Evolutionary conservation across 768 basidiomycete genomes (phyloP), one percentile per base, ranked within the genome.

Genomic region (Lanmaoa rubissima): DNA sequence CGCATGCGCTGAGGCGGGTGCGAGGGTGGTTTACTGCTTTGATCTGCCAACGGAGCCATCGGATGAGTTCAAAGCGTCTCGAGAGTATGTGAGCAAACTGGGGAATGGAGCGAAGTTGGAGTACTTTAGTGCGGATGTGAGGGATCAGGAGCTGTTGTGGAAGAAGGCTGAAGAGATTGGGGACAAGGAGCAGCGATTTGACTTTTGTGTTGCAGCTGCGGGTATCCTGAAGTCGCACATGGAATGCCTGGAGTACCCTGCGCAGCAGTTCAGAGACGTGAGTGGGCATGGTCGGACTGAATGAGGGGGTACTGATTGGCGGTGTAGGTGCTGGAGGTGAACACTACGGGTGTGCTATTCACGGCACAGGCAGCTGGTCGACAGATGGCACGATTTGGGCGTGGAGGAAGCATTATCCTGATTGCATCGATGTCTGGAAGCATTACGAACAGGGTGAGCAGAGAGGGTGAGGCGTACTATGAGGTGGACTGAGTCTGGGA

Each of bases 171-270:
- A 80, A 65, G 76, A 77, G 61, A 84, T 92, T 45, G 88, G 83
- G 1, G 78, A 87, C 56, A 76, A 73, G 61, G 90, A 92, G 59
- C 79, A 81, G 17, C 75, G 89, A 61, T 79, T 92, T 75, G 90
- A 93, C 66, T 78, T 86, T 16, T 89, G 87, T 62, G 70, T 92
- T 56, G 90, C 90, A 4, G 89, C 90, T 17, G 90, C 90, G 41
- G 91, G 90, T 21, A 81, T 92, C 51, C 66, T 88, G 66, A 82
- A 79, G 62, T 63, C 74, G 0, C 76, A 87, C 58, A 83, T 71
- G 32, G 82, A 83, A 54, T 88, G 87, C 61, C 68, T 90, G 69
- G 80, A 83, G 44, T 89, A 88, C 65, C 80, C 85, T 1, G 85
- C 76, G 13, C 70, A 81, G 57, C 78, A 86, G 60, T 91, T 90